Conservation (phyloP, 371 early-diverging fungal species). For the Capillidium heterosporum region DNA sequence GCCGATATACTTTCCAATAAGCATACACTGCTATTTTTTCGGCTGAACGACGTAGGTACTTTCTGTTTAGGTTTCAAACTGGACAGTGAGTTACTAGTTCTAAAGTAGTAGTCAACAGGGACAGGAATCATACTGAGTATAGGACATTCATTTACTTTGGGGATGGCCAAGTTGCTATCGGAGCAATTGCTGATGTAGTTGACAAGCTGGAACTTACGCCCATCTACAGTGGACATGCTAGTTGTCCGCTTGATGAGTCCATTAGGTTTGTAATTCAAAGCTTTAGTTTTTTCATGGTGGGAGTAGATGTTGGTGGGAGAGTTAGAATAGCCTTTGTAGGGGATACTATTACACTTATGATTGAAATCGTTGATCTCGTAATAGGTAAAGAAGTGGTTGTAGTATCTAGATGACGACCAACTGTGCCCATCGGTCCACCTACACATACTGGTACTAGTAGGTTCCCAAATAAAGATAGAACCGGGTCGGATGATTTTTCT, state of each 20-base stretch:
- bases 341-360: no score
- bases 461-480: constrained; percentile 73
- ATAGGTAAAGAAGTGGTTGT: constrained; percentile 64
- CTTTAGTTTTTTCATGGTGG: not conserved
- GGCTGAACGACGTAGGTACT: no score
- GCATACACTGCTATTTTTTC: no score
- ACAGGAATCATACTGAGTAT: no score
- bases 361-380: constrained; percentile 43
- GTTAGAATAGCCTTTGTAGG: no score
- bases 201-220: not conserved
- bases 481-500: constrained; percentile 59
- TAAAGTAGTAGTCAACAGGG: no score
- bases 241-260: not conserved
- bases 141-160: no score
- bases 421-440: constrained; percentile 83
- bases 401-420: constrained; percentile 70
- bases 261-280: not conserved
- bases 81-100: no score
- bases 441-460: constrained; percentile 70
- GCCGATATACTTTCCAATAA: no score
- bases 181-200: not conserved
- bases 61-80: no score
- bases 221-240: not conserved
- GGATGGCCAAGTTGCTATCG: not conserved
- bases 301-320: no score